phyloP scores from a whole-genome alignment of 2,329 filamentous ascomycete genomes.

The Epichloe gansuensis region DNA sequence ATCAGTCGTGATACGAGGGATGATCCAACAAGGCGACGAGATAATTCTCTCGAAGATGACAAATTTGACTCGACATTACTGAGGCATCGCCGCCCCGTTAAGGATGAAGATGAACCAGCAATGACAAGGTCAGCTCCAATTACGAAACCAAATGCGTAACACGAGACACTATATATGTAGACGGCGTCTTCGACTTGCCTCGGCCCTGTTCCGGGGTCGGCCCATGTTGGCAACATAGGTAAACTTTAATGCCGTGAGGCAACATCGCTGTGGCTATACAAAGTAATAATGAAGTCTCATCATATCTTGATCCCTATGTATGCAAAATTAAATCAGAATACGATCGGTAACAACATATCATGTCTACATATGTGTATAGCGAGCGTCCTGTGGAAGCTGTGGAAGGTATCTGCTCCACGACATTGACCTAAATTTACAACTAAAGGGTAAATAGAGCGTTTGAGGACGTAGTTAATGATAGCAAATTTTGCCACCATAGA shows the following conservation, averaged over 20 bases:
- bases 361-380: no score
- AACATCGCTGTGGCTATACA: not conserved
- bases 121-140: slow-evolving; percentile 37
- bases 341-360: no score
- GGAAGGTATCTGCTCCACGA: not conserved
- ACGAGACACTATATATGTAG: not conserved
- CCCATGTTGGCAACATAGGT: not conserved
- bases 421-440: not conserved
- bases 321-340: no score
- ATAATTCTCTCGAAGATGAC: slow-evolving; percentile 32
- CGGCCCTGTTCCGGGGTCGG: no score
- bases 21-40: slow-evolving; percentile 30
- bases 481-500: slow-evolving; percentile 60
- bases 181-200: not conserved
- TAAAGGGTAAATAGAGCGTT: slow-evolving; percentile 19
- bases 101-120: slow-evolving; percentile 27
- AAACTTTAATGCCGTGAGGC: not conserved
- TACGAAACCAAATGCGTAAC: slow-evolving; percentile 13
- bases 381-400: no score
- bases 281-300: not conserved
- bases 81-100: slow-evolving; percentile 25
- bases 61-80: slow-evolving; percentile 26
- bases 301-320: no score
- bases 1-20: slow-evolving; percentile 37
- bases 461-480: slow-evolving; percentile 51